Evolutionary conservation across 257 asterid genomes (phyloP), one percentile per base, ranked within the genome.

Genomic region (Penstemon davidsonii): DNA sequence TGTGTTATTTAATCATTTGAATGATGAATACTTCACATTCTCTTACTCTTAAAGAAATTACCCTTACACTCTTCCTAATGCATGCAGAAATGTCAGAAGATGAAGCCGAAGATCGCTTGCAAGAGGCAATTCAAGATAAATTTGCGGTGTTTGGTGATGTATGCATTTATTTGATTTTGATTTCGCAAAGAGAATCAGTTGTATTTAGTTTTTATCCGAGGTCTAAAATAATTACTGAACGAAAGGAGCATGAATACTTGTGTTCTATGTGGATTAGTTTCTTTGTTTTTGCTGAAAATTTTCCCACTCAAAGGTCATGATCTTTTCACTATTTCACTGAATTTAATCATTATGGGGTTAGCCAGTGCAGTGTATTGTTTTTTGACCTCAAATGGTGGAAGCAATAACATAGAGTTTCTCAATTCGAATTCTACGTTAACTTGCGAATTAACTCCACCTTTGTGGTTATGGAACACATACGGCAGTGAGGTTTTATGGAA

Each of bases 131-230:
- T 74, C 96, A 88, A 83, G 96, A 94, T 80, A 94, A 87, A 78
- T 94, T 93, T 84, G 88, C 96, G 7, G 95, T 90, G 70, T 83
- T 93, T 76, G 92, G 99, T 87, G 97, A 93, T 77, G 99, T 93
- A 88, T 33, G 90, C 42, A 66, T 68, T 73, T 66, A 6, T 62
- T 51, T 65, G 37, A 18, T 60, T 70, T 69, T 72, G 66, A 60
- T 62, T 19, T 36, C 45, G 50, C 58, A 56, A 67, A 39, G 13
- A 64, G 55, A 58, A 12, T 44, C 8, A 52, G 36, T 63, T 64
- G 66, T 66, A 42, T 60, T 39, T 63, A 15, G 58, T 33, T 44
- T 11, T 44, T 19, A 15, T 41, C 62, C 42, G 55, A 42, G 63
- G 53, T 36, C 55, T 63, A 58, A 60, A 39, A 19, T 65, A 64